A percentile compares a stretch with the other conserved stretches of the same genome.
phyloP scores from a whole-genome alignment of 1,284 basidiomycete species.

The Naganishia sp. region DNA sequence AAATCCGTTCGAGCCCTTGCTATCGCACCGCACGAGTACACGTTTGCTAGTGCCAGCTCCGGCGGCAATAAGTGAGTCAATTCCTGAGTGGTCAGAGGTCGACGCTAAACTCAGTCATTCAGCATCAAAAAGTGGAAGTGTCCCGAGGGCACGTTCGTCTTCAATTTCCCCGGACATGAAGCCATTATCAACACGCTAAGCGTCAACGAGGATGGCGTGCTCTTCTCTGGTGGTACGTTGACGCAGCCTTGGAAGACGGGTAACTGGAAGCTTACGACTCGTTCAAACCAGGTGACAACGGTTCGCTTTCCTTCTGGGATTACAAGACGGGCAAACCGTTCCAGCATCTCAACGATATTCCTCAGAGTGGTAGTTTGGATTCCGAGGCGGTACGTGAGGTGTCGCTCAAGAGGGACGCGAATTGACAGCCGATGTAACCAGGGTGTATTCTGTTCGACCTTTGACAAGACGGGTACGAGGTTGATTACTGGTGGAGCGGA shows the following conservation, averaged over 20 bases:
- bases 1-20: conserved; percentile 93
- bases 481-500: conserved; percentile 96
- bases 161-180: conserved; percentile 94
- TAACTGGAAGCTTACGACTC: background rate
- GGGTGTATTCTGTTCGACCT: conserved; percentile 87
- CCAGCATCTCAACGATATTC: conserved; percentile 89
- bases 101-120: background rate
- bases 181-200: conserved; percentile 95
- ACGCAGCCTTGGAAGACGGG: conserved; percentile 40
- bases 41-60: conserved; percentile 89
- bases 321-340: conserved; percentile 92
- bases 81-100: background rate
- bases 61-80: conserved; percentile 78
- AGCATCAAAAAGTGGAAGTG: conserved; percentile 98
- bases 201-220: conserved; percentile 91
- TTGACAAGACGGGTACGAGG: conserved; percentile 91
- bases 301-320: conserved; percentile 87
- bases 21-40: conserved; percentile 93
- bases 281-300: conserved; percentile 66
- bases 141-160: conserved; percentile 90
- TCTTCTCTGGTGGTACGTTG: conserved; percentile 83
- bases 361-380: conserved; percentile 94
- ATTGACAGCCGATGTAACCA: conserved; percentile 33
- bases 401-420: background rate
- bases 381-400: conserved; percentile 75